Percentiles rank a stretch among this genome's conserved stretches.
Evolutionary conservation across 2,329 filamentous ascomycete genomes (phyloP).

Genomic region (Phialocephala sp.): DNA sequence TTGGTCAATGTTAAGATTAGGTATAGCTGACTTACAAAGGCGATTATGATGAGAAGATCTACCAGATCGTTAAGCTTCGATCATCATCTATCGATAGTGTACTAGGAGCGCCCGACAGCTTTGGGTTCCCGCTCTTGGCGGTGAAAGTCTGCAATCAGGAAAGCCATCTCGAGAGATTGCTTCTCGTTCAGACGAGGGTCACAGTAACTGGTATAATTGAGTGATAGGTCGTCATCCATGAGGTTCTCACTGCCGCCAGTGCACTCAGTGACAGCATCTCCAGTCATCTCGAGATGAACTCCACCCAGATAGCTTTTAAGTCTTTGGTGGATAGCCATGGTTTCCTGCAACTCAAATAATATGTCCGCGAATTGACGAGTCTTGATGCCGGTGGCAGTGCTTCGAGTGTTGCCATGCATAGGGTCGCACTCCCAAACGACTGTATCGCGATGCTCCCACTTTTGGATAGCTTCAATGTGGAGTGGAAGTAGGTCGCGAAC

Average conservation of each 20-base stretch:
- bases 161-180: slow-evolving; percentile 93
- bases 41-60: no score
- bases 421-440: slow-evolving; percentile 99
- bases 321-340: slow-evolving; percentile 82
- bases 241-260: slow-evolving; percentile 87
- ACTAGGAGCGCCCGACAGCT: no score
- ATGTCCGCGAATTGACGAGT: slow-evolving; percentile 92
- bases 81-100: no score
- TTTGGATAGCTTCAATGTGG: slow-evolving; percentile 89
- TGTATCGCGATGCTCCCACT: slow-evolving; percentile 66
- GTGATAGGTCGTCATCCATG: slow-evolving; percentile 83
- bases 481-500: slow-evolving; percentile 77
- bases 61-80: no score
- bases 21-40: no score
- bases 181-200: slow-evolving; percentile 97
- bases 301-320: slow-evolving; percentile 88
- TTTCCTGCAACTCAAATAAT: slow-evolving; percentile 82
- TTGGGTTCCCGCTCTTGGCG: no score
- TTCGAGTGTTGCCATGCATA: slow-evolving; percentile 87
- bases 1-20: no score
- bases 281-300: slow-evolving; percentile 93
- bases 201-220: slow-evolving; percentile 95
- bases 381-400: slow-evolving; percentile 81
- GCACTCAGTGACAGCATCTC: slow-evolving; percentile 96
- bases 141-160: slow-evolving; percentile 81